Conservation (phyloP, 495 filamentous ascomycete genomes). For the Bombardia bombarda region DNA sequence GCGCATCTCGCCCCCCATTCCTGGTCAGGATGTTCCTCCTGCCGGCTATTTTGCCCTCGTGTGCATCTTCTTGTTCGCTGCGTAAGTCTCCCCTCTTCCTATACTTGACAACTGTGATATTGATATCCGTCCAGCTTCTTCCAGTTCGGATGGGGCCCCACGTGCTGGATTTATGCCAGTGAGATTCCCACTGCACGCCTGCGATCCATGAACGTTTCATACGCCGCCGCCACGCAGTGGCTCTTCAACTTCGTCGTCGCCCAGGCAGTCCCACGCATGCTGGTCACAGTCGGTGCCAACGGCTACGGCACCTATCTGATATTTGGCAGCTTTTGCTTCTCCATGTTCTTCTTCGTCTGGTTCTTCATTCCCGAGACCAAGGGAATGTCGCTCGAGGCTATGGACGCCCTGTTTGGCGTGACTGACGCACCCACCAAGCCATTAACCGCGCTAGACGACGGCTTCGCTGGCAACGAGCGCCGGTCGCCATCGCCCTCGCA, state of each 20-base stretch:
- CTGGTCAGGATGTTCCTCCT: conserved; percentile 29
- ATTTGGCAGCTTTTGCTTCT: conserved; percentile 55
- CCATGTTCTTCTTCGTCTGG: conserved; percentile 60
- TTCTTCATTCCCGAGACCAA: conserved; percentile 72
- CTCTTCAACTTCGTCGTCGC: conserved; percentile 66
- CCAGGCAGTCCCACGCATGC: conserved; percentile 53
- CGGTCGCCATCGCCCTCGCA: no score
- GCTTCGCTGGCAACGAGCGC: no score
- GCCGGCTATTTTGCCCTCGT: conserved; percentile 59
- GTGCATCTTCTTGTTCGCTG: conserved; percentile 66
- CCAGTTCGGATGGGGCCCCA: conserved; percentile 73
- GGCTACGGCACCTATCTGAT: conserved; percentile 58
- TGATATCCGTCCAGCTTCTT: conserved; percentile 58
- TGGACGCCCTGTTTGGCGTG: conserved; percentile 30
- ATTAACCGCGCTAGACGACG: no score
- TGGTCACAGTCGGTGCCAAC: conserved; percentile 50
- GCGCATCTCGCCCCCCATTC: conserved; percentile 55
- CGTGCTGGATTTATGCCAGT: conserved; percentile 69
- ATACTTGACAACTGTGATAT: no score
- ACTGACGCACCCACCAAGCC: conserved; percentile 17
- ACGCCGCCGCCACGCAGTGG: conserved; percentile 64
- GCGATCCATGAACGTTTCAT: conserved; percentile 60
- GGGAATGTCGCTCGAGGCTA: conserved; percentile 35
- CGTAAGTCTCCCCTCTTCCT: conserved; percentile 16
- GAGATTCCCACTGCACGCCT: conserved; percentile 70